Conservation (phyloP, 2,329 filamentous ascomycete species). For the Ceratocystis variospora region DNA sequence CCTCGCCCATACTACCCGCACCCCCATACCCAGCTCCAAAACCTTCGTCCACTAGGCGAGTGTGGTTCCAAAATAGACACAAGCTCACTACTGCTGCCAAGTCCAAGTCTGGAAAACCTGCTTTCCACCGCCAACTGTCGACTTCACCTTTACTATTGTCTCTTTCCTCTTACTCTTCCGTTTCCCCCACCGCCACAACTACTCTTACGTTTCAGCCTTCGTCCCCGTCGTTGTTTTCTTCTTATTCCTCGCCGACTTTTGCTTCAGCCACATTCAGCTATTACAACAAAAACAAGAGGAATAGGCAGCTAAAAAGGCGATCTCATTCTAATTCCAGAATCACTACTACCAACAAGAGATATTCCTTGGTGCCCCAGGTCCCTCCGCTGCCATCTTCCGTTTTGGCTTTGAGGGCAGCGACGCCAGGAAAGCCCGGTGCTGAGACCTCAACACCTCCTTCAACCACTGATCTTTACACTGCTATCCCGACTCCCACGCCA, state of each 20-base stretch:
- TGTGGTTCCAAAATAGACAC: slow-evolving; percentile 1
- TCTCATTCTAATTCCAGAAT: background rate
- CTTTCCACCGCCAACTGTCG: background rate
- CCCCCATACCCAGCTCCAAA: background rate
- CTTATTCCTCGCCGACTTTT: slow-evolving; percentile 6
- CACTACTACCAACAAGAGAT: background rate
- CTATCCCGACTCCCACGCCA: background rate
- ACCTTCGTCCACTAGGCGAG: slow-evolving; percentile 1
- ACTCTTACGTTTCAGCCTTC: slow-evolving; percentile 5
- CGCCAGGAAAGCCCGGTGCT: background rate
- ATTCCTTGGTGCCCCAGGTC: background rate
- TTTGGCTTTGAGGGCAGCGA: background rate
- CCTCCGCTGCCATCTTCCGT: background rate
- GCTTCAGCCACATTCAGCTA: slow-evolving; percentile 2
- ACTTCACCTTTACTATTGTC: slow-evolving; percentile 7
- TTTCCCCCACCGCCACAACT: slow-evolving; percentile 7
- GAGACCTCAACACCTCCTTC: background rate
- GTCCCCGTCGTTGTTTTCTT: slow-evolving; percentile 11
- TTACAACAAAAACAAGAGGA: slow-evolving; percentile 5
- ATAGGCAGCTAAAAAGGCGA: background rate
- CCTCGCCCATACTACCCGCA: background rate
- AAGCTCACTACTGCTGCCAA: background rate
- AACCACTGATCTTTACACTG: background rate
- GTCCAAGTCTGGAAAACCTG: background rate
- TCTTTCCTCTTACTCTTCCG: slow-evolving; percentile 6